phyloP scores from a whole-genome alignment of 2,329 filamentous ascomycete species.

The Aspergillus chevalieri region DNA sequence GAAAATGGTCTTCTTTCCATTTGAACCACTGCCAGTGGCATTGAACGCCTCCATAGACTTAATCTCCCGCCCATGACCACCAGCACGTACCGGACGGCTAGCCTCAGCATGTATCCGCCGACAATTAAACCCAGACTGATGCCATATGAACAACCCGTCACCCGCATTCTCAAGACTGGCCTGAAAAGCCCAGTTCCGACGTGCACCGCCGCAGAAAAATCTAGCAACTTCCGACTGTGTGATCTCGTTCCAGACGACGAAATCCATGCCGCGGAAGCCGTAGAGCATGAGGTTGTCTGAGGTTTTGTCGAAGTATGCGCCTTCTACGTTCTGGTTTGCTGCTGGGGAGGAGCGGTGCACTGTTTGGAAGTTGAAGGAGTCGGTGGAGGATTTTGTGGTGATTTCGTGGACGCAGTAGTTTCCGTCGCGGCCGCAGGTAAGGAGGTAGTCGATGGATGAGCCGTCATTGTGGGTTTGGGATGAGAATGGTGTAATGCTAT shows the following conservation, averaged over 20 bases:
- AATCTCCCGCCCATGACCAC: slow-evolving; percentile 83
- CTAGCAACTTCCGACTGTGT: slow-evolving; percentile 62
- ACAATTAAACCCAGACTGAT: slow-evolving; percentile 57
- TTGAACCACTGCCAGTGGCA: not conserved
- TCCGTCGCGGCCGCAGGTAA: slow-evolving; percentile 73
- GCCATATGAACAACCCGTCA: slow-evolving; percentile 63
- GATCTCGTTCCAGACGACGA: slow-evolving; percentile 75
- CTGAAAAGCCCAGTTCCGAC: slow-evolving; percentile 65
- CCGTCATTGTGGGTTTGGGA: slow-evolving; percentile 7
- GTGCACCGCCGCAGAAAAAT: slow-evolving; percentile 77
- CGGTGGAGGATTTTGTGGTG: slow-evolving; percentile 4
- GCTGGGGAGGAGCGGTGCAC: slow-evolving; percentile 64
- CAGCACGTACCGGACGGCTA: slow-evolving; percentile 53
- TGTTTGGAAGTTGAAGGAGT: slow-evolving; percentile 40
- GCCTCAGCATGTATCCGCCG: slow-evolving; percentile 34
- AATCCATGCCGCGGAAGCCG: slow-evolving; percentile 73
- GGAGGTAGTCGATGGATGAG: slow-evolving; percentile 38
- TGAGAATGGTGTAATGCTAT: slow-evolving; percentile 46
- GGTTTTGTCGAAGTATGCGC: slow-evolving; percentile 53
- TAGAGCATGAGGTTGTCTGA: slow-evolving; percentile 60
- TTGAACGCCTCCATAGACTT: slow-evolving; percentile 53
- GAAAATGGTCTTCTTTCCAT: slow-evolving; percentile 36
- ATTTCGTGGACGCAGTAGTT: slow-evolving; percentile 60
- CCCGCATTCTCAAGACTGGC: slow-evolving; percentile 17
- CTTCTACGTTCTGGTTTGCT: slow-evolving; percentile 71